Percentiles rank a stretch among this genome's conserved stretches.
Conservation (phyloP, 2,329 filamentous ascomycete genomes). For the Venturia pyrina region DNA sequence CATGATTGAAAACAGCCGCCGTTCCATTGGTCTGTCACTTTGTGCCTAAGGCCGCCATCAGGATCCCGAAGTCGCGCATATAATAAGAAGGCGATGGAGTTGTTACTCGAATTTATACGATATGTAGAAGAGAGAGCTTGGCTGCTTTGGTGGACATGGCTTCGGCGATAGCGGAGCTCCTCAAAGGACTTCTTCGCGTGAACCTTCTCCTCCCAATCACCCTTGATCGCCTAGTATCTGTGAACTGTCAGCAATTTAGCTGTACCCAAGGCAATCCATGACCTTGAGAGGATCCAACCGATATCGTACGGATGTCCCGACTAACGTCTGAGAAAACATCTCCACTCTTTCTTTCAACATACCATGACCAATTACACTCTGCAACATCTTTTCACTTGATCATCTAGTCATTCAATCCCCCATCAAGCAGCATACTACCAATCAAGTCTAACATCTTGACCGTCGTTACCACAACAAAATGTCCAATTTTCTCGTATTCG, state of each 20-base stretch:
- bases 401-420: not conserved
- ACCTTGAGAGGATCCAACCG: not conserved
- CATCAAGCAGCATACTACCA: too few species aligned
- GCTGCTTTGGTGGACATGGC: not conserved
- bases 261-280: not conserved
- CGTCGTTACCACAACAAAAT: not conserved
- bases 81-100: not conserved
- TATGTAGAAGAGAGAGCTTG: not conserved
- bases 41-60: too few species aligned
- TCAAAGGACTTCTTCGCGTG: not conserved
- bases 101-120: too few species aligned
- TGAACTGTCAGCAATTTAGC: not conserved
- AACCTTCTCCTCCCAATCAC: not conserved
- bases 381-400: not conserved
- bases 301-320: not conserved
- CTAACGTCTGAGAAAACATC: not conserved
- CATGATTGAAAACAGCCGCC: not conserved
- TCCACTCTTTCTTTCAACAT: not conserved
- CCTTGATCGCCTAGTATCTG: not conserved
- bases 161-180: not conserved
- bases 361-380: not conserved
- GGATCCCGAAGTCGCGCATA: too few species aligned
- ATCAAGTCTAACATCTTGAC: too few species aligned
- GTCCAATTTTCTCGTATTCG: constrained; percentile 26
- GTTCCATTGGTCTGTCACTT: not conserved